These are phyloP conservation scores for Favolaschia claudopus DNA, from an alignment of 768 basidiomycete species.

Conservation along the genomic window DNA sequence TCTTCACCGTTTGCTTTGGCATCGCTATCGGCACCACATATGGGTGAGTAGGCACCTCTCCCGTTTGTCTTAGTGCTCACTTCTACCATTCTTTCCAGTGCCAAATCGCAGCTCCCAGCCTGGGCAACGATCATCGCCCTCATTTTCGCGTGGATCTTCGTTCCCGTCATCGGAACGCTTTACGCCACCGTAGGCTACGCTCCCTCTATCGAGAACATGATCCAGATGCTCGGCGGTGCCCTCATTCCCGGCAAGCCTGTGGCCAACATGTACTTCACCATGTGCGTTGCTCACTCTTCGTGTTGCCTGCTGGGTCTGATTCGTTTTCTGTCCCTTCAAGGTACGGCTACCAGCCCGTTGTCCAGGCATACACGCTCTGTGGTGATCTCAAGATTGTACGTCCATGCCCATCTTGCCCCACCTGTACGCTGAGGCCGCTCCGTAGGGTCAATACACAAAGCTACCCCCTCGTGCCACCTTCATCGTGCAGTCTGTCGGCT, in stretches of 20 bases:
- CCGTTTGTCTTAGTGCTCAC: too few species aligned
- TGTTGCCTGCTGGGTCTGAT: too few species aligned
- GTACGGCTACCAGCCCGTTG: slow-evolving; percentile 54
- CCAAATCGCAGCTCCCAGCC: slow-evolving; percentile 47
- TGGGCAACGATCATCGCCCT: slow-evolving; percentile 64
- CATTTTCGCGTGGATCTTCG: slow-evolving; percentile 54
- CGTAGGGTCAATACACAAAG: slow-evolving; percentile 55
- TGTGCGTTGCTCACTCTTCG: slow-evolving; percentile 14
- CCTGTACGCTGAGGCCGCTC: not conserved
- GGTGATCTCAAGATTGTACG: slow-evolving; percentile 62
- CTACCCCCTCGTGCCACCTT: slow-evolving; percentile 72
- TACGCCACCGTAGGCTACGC: slow-evolving; percentile 52
- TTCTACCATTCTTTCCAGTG: too few species aligned
- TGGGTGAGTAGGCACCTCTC: too few species aligned
- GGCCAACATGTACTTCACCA: slow-evolving; percentile 58
- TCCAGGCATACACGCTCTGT: slow-evolving; percentile 62
- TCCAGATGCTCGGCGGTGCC: slow-evolving; percentile 57
- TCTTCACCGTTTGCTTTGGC: slow-evolving; percentile 39
- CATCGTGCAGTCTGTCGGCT: too few species aligned
- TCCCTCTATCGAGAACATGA: slow-evolving; percentile 31
- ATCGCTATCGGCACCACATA: slow-evolving; percentile 45
- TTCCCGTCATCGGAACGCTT: slow-evolving; percentile 62
- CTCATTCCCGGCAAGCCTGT: slow-evolving; percentile 56
- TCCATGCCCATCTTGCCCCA: slow-evolving; percentile 29
- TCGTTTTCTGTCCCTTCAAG: too few species aligned